Evolutionary conservation across 148 eudicot species (phyloP).

Genomic region (Oxyria digyna): DNA sequence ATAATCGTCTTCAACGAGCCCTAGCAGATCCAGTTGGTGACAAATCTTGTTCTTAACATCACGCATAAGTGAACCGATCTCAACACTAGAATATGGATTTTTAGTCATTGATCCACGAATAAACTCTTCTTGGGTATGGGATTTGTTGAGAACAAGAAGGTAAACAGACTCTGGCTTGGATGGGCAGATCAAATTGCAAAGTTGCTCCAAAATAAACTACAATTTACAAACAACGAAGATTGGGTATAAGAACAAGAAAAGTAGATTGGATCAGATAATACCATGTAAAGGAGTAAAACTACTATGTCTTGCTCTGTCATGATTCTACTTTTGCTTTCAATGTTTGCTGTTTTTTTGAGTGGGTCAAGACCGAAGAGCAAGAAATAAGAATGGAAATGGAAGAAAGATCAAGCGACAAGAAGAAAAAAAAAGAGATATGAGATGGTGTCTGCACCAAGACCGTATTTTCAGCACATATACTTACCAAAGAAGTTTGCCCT

Average conservation of each 20-base stretch:
- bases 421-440: not conserved
- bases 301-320: not conserved
- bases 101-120: conserved; percentile 98
- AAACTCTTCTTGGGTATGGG: conserved; percentile 98
- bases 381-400: not conserved
- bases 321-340: not conserved
- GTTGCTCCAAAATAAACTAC: conserved; percentile 99
- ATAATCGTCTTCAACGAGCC: conserved; percentile 90
- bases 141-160: conserved; percentile 81
- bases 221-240: conserved; percentile 9
- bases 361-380: not conserved
- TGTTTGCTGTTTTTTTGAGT: not conserved
- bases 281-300: not conserved
- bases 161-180: conserved; percentile 92
- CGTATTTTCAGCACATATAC: conserved; percentile 1
- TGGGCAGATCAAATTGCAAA: conserved; percentile 91
- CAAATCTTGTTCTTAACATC: conserved; percentile 98
- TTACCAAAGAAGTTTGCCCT: conserved; percentile 84
- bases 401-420: not conserved
- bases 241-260: not conserved
- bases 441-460: not conserved
- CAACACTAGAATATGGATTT: conserved; percentile 95
- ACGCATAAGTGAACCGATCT: conserved; percentile 98
- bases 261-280: not conserved
- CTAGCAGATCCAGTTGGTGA: conserved; percentile 84